Percentiles rank a stretch among this genome's conserved stretches.
Conservation (phyloP, 2,329 filamentous ascomycete genomes). For the Macrophomina phaseolina region DNA sequence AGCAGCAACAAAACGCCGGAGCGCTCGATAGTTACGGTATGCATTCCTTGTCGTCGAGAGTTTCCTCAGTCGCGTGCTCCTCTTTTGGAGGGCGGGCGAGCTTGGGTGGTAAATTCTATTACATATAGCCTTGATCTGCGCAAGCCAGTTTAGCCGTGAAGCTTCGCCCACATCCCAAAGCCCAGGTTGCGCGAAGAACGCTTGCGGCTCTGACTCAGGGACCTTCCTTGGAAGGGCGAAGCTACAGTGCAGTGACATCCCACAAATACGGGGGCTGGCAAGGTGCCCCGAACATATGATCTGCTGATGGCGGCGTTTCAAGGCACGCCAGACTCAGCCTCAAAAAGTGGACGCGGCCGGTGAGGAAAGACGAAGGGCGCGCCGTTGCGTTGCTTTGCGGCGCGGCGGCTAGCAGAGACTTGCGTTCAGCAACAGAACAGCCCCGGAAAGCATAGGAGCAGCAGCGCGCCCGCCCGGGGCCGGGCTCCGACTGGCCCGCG, state of each 20-base stretch:
- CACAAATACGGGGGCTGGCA: not conserved
- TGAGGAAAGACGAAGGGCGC: not conserved
- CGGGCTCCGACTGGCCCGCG: constrained; percentile 1
- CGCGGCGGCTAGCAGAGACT: not conserved
- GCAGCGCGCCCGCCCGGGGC: not conserved
- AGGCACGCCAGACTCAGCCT: constrained; percentile 22
- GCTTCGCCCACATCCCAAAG: not conserved
- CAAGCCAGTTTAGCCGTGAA: not conserved
- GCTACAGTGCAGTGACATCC: not conserved
- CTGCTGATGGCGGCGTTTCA: constrained; percentile 15
- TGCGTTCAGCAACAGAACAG: not conserved
- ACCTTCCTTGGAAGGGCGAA: not conserved
- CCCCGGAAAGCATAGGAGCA: not conserved
- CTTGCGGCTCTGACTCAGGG: not conserved
- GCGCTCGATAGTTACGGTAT: not conserved
- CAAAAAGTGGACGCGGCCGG: constrained; percentile 13
- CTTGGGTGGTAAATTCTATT: constrained; percentile 11
- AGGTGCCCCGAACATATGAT: not conserved
- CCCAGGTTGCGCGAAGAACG: constrained; percentile 5
- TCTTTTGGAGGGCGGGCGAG: not conserved
- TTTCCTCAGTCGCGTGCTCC: not conserved
- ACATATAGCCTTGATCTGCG: constrained; percentile 9
- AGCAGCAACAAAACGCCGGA: not conserved
- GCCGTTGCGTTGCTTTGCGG: constrained; percentile 2
- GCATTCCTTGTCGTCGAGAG: not conserved